Evolutionary conservation across 2,329 filamentous ascomycete genomes (phyloP), one percentile per base, ranked within the genome.

Genomic region (Kalmusia sp.): DNA sequence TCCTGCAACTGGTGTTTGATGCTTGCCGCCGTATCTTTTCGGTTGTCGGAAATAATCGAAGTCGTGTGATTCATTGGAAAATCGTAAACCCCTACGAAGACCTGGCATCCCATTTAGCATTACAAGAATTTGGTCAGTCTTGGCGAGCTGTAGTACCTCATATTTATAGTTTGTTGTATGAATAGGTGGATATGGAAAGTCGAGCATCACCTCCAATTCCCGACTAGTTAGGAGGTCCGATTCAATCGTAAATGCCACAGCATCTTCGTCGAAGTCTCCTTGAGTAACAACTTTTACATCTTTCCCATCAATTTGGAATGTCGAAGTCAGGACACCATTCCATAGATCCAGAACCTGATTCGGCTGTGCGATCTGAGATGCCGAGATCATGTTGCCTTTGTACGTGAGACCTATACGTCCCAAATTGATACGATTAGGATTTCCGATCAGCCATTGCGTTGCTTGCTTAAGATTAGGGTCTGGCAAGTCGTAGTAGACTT

Each of bases 371-470:
- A 83, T 64, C n/a, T 71, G 62, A 11, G 72, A 65, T 52, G 82
- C 79, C 1, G 68, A 76, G 7, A 81, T 68, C 51, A 76, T 68
- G 0, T 51, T 33, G 1, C 63, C 71, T 3, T 69, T 67, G 57
- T 81, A 83, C 48, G 72, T 74, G 27, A 84, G 65, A 3, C 81
- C 81, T 9, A 83, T 73, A 3, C 73, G 75, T 3, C 74, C 82
- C 0, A 84, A 55, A 52, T 83, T 84, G 15, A 82, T 67, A 4
- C 82, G 72, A 58, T 84, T 80, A 0, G 81, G 82, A 55, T 84
- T 84, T 51, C 75, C 73, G 24, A 82, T 82, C 15, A 84, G 65
- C 82, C 82, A 85, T 52, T 83, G 78, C 2, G 78, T 80, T 22
- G 78, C 78, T 8, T 73, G 67, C 11, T 65, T 62, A 41, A 79